Conservation (phyloP, 2,329 filamentous ascomycete species). For the Pseudogymnoascus sp. region DNA sequence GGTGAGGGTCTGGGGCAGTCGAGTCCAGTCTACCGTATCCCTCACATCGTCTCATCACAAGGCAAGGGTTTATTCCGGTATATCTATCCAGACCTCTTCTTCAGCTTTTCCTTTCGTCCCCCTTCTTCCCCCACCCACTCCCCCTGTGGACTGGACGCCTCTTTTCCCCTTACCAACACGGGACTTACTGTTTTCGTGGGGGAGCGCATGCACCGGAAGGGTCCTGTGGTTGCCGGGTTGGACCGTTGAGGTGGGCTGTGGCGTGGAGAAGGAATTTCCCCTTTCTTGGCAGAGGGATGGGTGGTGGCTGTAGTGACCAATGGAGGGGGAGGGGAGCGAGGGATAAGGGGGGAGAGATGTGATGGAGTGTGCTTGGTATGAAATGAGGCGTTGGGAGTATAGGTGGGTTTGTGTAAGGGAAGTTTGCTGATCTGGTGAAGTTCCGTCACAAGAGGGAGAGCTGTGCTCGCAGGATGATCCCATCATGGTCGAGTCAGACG, state of each 20-base stretch:
- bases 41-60: not conserved
- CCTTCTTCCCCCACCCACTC: not conserved
- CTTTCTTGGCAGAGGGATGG: not conserved
- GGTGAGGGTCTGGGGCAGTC: not conserved
- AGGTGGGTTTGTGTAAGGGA: not conserved
- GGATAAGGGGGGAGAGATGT: not conserved
- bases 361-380: not conserved
- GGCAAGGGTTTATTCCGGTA: not conserved
- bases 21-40: not conserved
- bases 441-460: not conserved
- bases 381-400: not conserved
- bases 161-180: not conserved
- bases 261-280: slow-evolving; percentile 1
- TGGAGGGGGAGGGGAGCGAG: not conserved
- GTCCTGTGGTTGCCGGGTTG: not conserved
- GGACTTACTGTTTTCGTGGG: not conserved
- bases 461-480: not conserved
- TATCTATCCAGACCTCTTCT: not conserved
- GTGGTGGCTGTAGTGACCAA: not conserved
- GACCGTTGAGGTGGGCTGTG: not conserved
- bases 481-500: not conserved
- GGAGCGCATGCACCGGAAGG: not conserved
- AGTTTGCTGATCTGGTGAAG: not conserved
- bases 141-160: not conserved
- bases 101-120: not conserved